phyloP scores from a whole-genome alignment of 2,329 filamentous ascomycete genomes.

The Colletotrichum truncatum region DNA sequence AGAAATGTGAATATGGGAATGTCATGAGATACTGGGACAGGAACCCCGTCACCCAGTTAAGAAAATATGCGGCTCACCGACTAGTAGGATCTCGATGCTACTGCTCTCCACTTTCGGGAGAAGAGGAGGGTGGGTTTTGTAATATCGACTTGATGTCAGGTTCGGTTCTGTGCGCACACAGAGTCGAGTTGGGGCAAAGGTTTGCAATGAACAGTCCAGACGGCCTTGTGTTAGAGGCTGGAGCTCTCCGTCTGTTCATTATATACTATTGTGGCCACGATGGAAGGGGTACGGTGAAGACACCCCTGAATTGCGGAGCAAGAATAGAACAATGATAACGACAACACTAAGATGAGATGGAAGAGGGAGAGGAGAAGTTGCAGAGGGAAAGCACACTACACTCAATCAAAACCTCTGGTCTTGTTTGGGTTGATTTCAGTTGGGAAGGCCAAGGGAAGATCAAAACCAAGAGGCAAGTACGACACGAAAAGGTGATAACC shows the following conservation, averaged over 20 bases:
- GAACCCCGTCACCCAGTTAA: not conserved
- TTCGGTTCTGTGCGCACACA: not conserved
- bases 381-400: not conserved
- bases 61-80: conserved; percentile 19
- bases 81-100: not conserved
- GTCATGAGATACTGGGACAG: not conserved
- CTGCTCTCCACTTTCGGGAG: not conserved
- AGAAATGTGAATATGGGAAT: not conserved
- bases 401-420: not conserved
- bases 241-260: too few relatives aligned
- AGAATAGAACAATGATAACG: not conserved
- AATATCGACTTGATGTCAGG: conserved; percentile 3
- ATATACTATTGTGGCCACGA: too few relatives aligned
- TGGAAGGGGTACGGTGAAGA: too few relatives aligned
- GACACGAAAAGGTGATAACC: conserved; percentile 1
- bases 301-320: too few relatives aligned
- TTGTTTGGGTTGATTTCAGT: not conserved
- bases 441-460: conserved; percentile 6
- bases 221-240: too few relatives aligned
- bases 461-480: not conserved
- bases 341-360: not conserved
- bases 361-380: not conserved
- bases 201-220: too few relatives aligned
- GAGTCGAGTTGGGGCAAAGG: not conserved
- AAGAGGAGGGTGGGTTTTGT: not conserved